phyloP scores from a whole-genome alignment of 371 early-diverging fungal species.

The Mycotypha africana region DNA sequence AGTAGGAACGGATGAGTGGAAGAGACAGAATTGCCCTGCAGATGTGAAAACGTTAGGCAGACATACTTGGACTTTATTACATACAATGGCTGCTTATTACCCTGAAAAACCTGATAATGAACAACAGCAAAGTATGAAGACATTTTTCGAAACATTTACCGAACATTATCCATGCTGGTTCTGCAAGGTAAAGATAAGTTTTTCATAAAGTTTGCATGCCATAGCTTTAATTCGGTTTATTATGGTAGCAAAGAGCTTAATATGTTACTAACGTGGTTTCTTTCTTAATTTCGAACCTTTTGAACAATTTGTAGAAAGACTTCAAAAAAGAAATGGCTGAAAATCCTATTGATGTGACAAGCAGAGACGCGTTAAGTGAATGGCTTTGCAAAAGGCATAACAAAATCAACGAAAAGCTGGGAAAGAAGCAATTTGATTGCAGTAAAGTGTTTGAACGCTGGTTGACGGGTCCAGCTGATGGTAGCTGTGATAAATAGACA shows the following conservation, averaged over 20 bases:
- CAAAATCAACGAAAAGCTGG: slow-evolving; percentile 90
- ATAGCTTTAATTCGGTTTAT: no score
- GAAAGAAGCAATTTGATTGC: slow-evolving; percentile 95
- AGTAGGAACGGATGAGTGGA: slow-evolving; percentile 28
- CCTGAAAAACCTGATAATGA: slow-evolving; percentile 73
- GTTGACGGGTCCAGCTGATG: slow-evolving; percentile 80
- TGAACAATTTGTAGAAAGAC: slow-evolving; percentile 51
- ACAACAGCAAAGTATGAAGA: slow-evolving; percentile 68
- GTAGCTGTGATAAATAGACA: slow-evolving; percentile 56
- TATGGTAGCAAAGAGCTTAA: no score
- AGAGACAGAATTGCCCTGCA: slow-evolving; percentile 76
- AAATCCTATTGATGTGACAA: slow-evolving; percentile 83
- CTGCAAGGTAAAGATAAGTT: slow-evolving; percentile 83
- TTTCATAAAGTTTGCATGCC: no score
- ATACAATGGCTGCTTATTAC: slow-evolving; percentile 97
- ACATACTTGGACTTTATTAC: slow-evolving; percentile 96
- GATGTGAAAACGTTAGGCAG: slow-evolving; percentile 87
- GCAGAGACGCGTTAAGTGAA: slow-evolving; percentile 63
- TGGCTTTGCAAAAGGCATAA: slow-evolving; percentile 98
- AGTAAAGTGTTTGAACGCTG: slow-evolving; percentile 89
- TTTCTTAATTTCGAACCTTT: no score
- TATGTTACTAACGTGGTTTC: no score
- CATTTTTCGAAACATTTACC: slow-evolving; percentile 71
- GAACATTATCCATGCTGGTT: slow-evolving; percentile 92
- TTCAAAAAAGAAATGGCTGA: slow-evolving; percentile 64